phyloP scores from a whole-genome alignment of 495 filamentous ascomycete species.

The Hypoxylon lenormandii region DNA sequence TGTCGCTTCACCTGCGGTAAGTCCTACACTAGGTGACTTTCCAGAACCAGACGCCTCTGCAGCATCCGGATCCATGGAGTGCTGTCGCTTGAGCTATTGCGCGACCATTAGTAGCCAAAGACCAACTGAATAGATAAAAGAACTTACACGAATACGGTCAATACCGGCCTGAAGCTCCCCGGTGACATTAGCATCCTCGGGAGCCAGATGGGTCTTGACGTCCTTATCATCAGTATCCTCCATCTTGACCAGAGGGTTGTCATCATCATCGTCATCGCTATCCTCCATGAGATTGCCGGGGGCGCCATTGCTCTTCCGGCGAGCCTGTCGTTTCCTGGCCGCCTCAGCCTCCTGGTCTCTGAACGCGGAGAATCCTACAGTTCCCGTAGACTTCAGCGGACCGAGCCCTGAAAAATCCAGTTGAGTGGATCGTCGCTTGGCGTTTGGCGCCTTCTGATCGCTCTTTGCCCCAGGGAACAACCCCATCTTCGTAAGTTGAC shows the following conservation, averaged over 20 bases:
- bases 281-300: conserved; percentile 61
- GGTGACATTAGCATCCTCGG: conserved; percentile 83
- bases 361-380: conserved; percentile 90
- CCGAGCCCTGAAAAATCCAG: conserved; percentile 86
- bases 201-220: conserved; percentile 66
- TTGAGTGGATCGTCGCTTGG: conserved; percentile 80
- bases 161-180: conserved; percentile 92
- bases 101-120: conserved; percentile 38
- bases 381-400: conserved; percentile 82
- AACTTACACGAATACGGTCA: conserved; percentile 86
- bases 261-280: conserved; percentile 79
- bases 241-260: conserved; percentile 69
- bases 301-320: conserved; percentile 67
- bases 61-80: conserved; percentile 81
- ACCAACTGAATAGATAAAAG: neutral
- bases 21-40: conserved; percentile 57
- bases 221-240: conserved; percentile 81
- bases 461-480: conserved; percentile 74
- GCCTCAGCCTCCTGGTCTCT: conserved; percentile 72
- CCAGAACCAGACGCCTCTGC: conserved; percentile 53
- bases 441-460: conserved; percentile 65
- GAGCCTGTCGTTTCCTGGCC: conserved; percentile 64
- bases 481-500: conserved; percentile 94
- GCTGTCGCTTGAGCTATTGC: conserved; percentile 88
- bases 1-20: conserved; percentile 48